A percentile compares a stretch with the other conserved stretches of the same genome.
Conservation (phyloP, 352 stramenopile species). For the Phytopythium kandeliae region DNA sequence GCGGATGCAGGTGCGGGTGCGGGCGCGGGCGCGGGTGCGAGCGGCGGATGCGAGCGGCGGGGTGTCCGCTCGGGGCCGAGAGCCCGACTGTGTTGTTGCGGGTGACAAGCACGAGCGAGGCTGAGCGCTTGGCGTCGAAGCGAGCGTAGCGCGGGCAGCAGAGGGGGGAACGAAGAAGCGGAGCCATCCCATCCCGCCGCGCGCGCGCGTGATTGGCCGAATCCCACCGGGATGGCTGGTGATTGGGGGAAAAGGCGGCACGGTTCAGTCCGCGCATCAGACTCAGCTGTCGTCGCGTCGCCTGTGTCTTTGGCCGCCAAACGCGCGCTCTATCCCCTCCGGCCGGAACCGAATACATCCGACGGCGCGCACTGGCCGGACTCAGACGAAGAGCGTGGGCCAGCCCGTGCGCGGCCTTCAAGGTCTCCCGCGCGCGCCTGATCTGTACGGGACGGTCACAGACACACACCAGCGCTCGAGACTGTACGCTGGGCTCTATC, state of each 20-base stretch:
- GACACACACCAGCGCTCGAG: too few species aligned
- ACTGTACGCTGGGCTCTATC: too few species aligned
- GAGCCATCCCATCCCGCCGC: not conserved
- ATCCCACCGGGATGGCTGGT: too few species aligned
- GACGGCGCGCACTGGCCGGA: too few species aligned
- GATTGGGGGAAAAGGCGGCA: constrained; percentile 13
- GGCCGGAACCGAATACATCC: too few species aligned
- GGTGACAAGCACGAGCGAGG: not conserved
- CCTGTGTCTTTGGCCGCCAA: not conserved
- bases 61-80: not conserved
- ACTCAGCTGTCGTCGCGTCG: constrained; percentile 1
- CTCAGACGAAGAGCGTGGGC: too few species aligned
- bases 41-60: not conserved
- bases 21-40: not conserved
- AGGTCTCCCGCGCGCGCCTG: too few species aligned
- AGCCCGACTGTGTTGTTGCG: not conserved
- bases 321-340: not conserved
- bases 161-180: not conserved
- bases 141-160: not conserved
- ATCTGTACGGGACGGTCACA: too few species aligned
- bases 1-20: not conserved
- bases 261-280: constrained; percentile 1
- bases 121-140: too few species aligned
- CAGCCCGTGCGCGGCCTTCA: too few species aligned
- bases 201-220: not conserved